Evolutionary conservation across 1,284 basidiomycete genomes (phyloP).

Genomic region (Austropuccinia psidii): DNA sequence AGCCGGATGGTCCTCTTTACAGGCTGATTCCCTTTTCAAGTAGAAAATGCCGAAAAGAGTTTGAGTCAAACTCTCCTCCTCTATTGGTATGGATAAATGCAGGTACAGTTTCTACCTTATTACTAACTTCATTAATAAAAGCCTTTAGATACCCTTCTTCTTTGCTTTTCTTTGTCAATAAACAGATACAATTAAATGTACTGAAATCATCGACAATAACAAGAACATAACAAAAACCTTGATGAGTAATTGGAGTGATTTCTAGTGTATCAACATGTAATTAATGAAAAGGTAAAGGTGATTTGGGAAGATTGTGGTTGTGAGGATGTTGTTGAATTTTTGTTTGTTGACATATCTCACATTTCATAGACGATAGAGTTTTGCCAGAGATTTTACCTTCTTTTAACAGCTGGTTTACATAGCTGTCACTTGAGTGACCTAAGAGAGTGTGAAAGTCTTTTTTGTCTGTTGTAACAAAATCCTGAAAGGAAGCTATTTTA

Average conservation of each 20-base stretch:
- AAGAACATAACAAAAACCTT: neutral
- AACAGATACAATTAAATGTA: neutral
- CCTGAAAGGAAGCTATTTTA: too few relatives aligned
- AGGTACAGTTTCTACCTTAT: neutral
- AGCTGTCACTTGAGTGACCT: too few relatives aligned
- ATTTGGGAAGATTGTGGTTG: too few relatives aligned
- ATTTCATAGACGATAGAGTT: too few relatives aligned
- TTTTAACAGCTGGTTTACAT: too few relatives aligned
- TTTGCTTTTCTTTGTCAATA: neutral
- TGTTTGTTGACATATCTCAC: too few relatives aligned
- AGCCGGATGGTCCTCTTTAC: neutral
- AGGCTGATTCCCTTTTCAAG: neutral
- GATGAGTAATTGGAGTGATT: neutral
- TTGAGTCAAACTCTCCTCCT: neutral
- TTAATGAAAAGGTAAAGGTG: neutral
- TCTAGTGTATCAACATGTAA: neutral
- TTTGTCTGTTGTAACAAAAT: too few relatives aligned
- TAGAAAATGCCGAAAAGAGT: neutral
- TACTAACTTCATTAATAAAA: neutral
- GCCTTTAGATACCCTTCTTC: neutral
- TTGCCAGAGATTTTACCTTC: too few relatives aligned
- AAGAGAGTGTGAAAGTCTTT: too few relatives aligned
- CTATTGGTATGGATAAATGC: neutral
- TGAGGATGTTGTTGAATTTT: too few relatives aligned
- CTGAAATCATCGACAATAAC: constrained; percentile 11